These are phyloP conservation scores for grape (Vitis vinifera) DNA, from an alignment of 164 flowering plant species.

Conservation along the genomic window ASM3070453v1 NC_081821.1:11853501-11854000, in stretches of 20 bases:
- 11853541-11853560: conserved; percentile 61
- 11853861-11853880: conserved; percentile 74
- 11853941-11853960: conserved; percentile 64
- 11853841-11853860: conserved; percentile 54
- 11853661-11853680: no score
- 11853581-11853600: conserved; percentile 73
- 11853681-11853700: no score
- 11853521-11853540: conserved; percentile 21
- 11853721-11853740: no score
- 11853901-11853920: conserved; percentile 69
- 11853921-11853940: conserved; percentile 63
- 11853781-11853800: no score
- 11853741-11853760: no score
- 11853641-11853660: neutral
- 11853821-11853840: conserved; percentile 64
- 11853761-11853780: no score
- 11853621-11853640: neutral
- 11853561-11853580: conserved; percentile 66
- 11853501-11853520: neutral
- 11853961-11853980: neutral
- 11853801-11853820: conserved; percentile 37
- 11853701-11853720: no score
- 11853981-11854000: no score
- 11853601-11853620: conserved; percentile 57
- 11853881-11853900: conserved; percentile 60